Evolutionary conservation across 352 stramenopile genomes (phyloP).

Genomic region (Globisporangium takayamanum): DNA sequence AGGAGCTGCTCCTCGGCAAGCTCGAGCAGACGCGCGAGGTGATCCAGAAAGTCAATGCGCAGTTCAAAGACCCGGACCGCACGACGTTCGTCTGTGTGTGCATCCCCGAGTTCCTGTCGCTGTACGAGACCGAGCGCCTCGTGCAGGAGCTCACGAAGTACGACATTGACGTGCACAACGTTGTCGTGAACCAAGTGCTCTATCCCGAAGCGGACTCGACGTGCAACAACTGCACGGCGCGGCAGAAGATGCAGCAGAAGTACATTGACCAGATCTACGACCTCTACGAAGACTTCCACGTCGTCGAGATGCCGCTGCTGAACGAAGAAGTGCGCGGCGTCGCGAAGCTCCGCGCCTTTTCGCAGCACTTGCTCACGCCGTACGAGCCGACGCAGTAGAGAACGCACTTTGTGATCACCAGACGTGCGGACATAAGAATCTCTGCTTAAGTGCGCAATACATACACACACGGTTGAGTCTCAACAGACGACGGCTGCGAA

Average conservation of each 20-base stretch:
- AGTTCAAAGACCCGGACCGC: constrained; percentile 97
- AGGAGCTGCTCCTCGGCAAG: constrained; percentile 95
- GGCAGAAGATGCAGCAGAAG: constrained; percentile 99
- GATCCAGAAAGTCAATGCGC: constrained; percentile 98
- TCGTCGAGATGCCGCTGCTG: constrained; percentile 98
- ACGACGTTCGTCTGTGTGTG: constrained; percentile 99
- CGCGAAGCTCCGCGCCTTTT: constrained; percentile 92
- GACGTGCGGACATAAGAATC: no score
- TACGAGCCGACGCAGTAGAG: constrained; percentile 81
- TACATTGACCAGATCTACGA: constrained; percentile 99
- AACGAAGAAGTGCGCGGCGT: constrained; percentile 97
- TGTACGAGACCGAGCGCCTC: constrained; percentile 99
- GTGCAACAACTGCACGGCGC: constrained; percentile 92
- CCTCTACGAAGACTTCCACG: constrained; percentile 99
- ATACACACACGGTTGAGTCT: not conserved
- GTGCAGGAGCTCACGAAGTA: constrained; percentile 99
- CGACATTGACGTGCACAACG: constrained; percentile 99
- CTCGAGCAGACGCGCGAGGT: constrained; percentile 94
- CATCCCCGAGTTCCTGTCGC: constrained; percentile 99
- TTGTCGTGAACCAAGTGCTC: constrained; percentile 99
- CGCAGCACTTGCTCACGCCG: constrained; percentile 91
- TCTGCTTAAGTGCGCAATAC: no score
- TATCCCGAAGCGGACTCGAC: constrained; percentile 80
- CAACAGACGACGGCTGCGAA: no score
- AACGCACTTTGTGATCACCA: no score